phyloP scores from a whole-genome alignment of 139 green algal genomes.

The Picochlorum sp. region DNA sequence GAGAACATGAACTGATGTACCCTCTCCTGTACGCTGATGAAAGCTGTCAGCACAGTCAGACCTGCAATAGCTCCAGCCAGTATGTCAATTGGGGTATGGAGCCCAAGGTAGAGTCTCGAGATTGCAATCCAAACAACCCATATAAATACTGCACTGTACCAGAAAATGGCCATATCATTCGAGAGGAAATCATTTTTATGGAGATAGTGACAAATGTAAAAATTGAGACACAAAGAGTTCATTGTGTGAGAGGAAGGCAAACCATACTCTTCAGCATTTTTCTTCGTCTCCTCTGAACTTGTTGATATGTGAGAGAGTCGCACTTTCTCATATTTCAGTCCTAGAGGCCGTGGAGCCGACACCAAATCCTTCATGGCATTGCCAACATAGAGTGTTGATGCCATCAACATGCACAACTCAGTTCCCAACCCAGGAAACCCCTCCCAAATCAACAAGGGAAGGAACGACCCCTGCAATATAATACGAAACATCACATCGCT shows the following conservation, averaged over 20 bases:
- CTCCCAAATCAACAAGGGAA: conserved; percentile 20
- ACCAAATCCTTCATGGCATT: conserved; percentile 50
- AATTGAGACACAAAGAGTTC: conserved; percentile 44
- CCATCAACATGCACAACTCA: conserved; percentile 26
- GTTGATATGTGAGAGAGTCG: conserved; percentile 14
- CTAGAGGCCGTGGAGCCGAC: conserved; percentile 32
- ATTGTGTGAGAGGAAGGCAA: conserved; percentile 41
- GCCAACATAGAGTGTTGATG: conserved; percentile 33
- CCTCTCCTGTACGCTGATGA: conserved; percentile 22
- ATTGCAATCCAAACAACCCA: conserved; percentile 39
- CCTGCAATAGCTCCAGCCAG: conserved; percentile 28
- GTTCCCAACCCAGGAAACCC: conserved; percentile 24
- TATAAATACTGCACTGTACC: conserved; percentile 22
- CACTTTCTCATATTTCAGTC: conserved; percentile 13
- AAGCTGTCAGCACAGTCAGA: conserved; percentile 27
- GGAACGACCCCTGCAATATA: conserved; percentile 15
- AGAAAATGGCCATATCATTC: conserved; percentile 1
- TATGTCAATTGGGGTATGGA: conserved; percentile 47
- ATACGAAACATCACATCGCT: neutral
- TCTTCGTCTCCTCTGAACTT: conserved; percentile 21
- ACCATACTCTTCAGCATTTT: conserved; percentile 44
- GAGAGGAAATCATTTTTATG: conserved; percentile 21
- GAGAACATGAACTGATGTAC: neutral
- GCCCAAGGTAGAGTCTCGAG: conserved; percentile 37
- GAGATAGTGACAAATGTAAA: conserved; percentile 28